Base-by-base conservation (phyloP, 192 early-diverging fungal genomes). In the Pilobolus umbonatus region DNA sequence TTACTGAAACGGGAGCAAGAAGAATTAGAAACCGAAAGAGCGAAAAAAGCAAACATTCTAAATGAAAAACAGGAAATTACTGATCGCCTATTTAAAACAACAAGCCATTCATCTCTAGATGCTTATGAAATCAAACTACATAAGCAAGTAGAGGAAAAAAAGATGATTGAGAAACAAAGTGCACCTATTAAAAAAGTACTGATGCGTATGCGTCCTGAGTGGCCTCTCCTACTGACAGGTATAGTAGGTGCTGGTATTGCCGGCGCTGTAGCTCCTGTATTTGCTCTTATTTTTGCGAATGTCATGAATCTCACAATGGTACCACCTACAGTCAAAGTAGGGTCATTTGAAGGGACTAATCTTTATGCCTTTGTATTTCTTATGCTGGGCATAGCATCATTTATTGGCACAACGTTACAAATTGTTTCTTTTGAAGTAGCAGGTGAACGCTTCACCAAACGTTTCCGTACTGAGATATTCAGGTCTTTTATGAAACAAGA, bases 231-330 rank as follows among this genome's bases (percentile, higher is more conserved):
- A n/a, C 9, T 75, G 17, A 57, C 85, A 4, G 93, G 87, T 48
- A 49, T 73, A 3, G 35, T 88, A 19, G 78, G 79, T 26, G 76
- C 87, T 26, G 71, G 77, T 21, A 55, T 90, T 51, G 84, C 81
- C 62, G 94, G 92, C 43, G 79, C 77, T 10, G 72, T 89, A 10
- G 81, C 89, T 62, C 94, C 94, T 12, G 63, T 84, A 15, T 96
- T 93, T 69, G 82, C 92, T 28, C 65, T 89, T 19, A 50, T 65
- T 25, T 65, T 65, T 31, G 47, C 62, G 25, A 22, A 71, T 83
- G 64, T 83, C 49, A 55, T 73, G 75, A 57, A 61, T 29, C 69
- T 82, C 47, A 52, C 68, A 34, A 60, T 69, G 6, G 62, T 69
- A 5, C 30, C 8, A 21, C 10, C 34, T 25, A 21, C 47, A 14